Conservation (phyloP, 2,329 filamentous ascomycete species). For the Rhynchosporium graminicola region DNA sequence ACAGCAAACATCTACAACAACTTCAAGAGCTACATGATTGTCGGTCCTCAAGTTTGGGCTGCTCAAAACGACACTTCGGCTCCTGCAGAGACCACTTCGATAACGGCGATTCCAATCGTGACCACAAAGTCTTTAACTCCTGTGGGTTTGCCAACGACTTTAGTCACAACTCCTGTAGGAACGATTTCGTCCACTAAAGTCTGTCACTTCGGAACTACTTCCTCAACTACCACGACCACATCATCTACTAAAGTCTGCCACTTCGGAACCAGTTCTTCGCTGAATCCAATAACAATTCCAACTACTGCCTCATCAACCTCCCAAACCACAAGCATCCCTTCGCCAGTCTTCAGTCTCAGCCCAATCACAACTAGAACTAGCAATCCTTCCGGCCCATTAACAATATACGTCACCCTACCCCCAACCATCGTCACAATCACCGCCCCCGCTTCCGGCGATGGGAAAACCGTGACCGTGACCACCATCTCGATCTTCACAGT, state of each 20-base stretch:
- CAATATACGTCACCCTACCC: background rate
- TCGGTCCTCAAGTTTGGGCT: constrained; percentile 33
- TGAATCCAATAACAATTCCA: no score
- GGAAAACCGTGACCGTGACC: background rate
- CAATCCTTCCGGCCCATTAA: background rate
- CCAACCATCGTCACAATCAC: background rate
- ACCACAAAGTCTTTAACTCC: background rate
- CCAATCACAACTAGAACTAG: background rate
- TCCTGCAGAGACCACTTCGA: background rate
- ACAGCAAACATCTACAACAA: constrained; percentile 35
- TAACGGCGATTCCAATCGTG: background rate
- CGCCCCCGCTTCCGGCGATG: background rate
- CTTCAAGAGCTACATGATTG: constrained; percentile 35
- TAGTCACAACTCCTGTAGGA: no score
- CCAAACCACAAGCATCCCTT: background rate
- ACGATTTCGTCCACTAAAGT: no score
- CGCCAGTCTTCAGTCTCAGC: background rate
- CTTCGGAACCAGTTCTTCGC: no score
- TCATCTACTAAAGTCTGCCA: no score
- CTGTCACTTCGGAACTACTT: no score
- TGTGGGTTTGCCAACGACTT: background rate
- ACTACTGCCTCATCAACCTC: no score
- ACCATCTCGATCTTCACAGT: background rate
- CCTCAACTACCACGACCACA: no score
- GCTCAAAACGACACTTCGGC: constrained; percentile 5